These are phyloP conservation scores for Lotmaria passim DNA, from an alignment of 208 protist species.

Conservation along the genomic window DNA sequence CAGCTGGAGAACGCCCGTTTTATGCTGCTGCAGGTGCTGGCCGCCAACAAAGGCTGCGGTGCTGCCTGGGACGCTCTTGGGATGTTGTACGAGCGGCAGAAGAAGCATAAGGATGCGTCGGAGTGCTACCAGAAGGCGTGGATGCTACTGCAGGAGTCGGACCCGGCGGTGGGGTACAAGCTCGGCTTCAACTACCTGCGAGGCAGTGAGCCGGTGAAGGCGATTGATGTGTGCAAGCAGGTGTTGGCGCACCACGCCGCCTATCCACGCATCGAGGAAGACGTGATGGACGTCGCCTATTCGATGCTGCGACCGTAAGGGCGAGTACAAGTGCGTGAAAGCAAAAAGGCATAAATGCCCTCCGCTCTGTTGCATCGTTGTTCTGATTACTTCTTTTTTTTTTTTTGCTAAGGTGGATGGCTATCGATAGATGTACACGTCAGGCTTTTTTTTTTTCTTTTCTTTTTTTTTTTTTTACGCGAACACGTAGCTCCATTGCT, in stretches of 20 bases:
- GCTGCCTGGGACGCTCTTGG: conserved; percentile 89
- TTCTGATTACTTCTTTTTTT: neutral
- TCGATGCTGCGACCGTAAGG: conserved; percentile 75
- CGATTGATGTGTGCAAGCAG: conserved; percentile 94
- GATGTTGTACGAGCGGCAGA: conserved; percentile 88
- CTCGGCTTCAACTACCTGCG: conserved; percentile 97
- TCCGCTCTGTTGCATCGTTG: neutral
- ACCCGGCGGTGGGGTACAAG: conserved; percentile 94
- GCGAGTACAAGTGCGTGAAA: neutral
- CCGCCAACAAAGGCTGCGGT: conserved; percentile 80
- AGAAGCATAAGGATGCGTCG: conserved; percentile 89
- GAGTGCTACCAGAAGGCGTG: conserved; percentile 94
- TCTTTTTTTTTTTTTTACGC: neutral
- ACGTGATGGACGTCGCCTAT: conserved; percentile 93
- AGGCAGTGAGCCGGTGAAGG: conserved; percentile 88
- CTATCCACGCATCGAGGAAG: conserved; percentile 94
- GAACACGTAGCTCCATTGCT: too few species aligned
- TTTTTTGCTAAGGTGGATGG: neutral
- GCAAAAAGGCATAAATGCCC: neutral
- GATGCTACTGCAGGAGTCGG: conserved; percentile 83
- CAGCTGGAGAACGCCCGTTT: conserved; percentile 83
- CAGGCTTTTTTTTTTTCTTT: neutral
- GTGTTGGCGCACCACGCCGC: conserved; percentile 86
- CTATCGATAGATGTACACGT: neutral
- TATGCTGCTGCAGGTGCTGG: conserved; percentile 63